Evolutionary conservation across 2,329 filamentous ascomycete species (phyloP).

Genomic region (Exophiala viscosa): DNA sequence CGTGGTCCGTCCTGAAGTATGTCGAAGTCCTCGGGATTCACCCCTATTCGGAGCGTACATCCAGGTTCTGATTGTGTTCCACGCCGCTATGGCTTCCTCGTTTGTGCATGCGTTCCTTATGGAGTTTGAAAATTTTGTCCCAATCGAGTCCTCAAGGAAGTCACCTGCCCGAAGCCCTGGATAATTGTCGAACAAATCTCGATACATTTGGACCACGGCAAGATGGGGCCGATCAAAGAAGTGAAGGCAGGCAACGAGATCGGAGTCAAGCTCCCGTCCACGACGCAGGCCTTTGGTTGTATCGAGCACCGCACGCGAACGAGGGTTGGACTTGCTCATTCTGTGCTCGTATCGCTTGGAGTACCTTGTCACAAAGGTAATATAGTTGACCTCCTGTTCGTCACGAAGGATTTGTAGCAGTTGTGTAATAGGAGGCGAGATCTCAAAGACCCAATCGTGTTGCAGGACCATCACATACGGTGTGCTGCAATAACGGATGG

Average conservation of each 20-base stretch:
- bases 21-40: background rate
- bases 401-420: constrained; percentile 1
- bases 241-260: background rate
- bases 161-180: background rate
- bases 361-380: background rate
- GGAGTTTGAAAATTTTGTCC: background rate
- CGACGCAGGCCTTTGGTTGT: background rate
- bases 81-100: background rate
- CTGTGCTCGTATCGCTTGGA: background rate
- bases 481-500: constrained; percentile 1
- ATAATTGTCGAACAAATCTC: background rate
- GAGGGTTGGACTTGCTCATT: background rate
- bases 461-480: constrained; percentile 7
- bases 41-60: background rate
- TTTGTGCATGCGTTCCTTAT: background rate
- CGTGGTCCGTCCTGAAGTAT: constrained; percentile 1
- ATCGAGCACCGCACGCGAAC: background rate
- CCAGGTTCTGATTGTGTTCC: constrained; percentile 1
- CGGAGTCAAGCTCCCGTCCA: background rate
- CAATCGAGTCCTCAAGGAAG: background rate
- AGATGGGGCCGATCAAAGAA: background rate
- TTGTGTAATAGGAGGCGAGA: background rate
- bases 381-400: background rate
- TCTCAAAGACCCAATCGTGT: constrained; percentile 7
- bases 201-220: background rate